Evolutionary conservation across 2,329 filamentous ascomycete species (phyloP).

Genomic region (Colletotrichum spinosum): DNA sequence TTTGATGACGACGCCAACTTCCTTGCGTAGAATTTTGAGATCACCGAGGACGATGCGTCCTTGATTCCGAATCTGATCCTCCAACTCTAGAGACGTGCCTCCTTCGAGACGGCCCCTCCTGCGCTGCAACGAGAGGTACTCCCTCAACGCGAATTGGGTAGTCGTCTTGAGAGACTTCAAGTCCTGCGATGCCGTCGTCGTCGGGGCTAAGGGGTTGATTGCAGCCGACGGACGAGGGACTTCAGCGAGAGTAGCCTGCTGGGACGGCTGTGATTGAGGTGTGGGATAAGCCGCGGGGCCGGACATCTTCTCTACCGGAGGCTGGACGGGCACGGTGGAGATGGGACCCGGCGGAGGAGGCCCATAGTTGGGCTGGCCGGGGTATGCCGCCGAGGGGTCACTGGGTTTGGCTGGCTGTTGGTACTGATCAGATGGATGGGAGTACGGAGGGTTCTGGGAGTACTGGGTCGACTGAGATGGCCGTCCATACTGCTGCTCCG

Average conservation of each 20-base stretch:
- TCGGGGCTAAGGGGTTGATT: slow-evolving; percentile 35
- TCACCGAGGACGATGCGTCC: slow-evolving; percentile 56
- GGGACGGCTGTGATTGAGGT: slow-evolving; percentile 21
- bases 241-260: slow-evolving; percentile 21
- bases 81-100: slow-evolving; percentile 50
- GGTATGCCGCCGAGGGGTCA: slow-evolving; percentile 10
- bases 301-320: slow-evolving; percentile 26
- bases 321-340: slow-evolving; percentile 11
- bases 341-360: slow-evolving; percentile 11
- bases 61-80: slow-evolving; percentile 57
- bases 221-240: slow-evolving; percentile 23
- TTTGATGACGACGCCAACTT: slow-evolving; percentile 57
- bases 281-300: slow-evolving; percentile 28
- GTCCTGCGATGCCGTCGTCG: slow-evolving; percentile 39
- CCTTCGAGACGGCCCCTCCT: slow-evolving; percentile 45
- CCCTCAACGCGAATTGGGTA: slow-evolving; percentile 50
- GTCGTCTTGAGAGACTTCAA: slow-evolving; percentile 48
- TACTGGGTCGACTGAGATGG: slow-evolving; percentile 11
- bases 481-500: not conserved
- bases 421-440: slow-evolving; percentile 18
- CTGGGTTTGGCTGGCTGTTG: slow-evolving; percentile 10
- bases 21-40: slow-evolving; percentile 55
- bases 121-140: slow-evolving; percentile 49
- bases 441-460: not conserved
- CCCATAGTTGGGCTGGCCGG: slow-evolving; percentile 13